phyloP scores from a whole-genome alignment of 768 basidiomycete genomes.

The Russula olivacea region DNA sequence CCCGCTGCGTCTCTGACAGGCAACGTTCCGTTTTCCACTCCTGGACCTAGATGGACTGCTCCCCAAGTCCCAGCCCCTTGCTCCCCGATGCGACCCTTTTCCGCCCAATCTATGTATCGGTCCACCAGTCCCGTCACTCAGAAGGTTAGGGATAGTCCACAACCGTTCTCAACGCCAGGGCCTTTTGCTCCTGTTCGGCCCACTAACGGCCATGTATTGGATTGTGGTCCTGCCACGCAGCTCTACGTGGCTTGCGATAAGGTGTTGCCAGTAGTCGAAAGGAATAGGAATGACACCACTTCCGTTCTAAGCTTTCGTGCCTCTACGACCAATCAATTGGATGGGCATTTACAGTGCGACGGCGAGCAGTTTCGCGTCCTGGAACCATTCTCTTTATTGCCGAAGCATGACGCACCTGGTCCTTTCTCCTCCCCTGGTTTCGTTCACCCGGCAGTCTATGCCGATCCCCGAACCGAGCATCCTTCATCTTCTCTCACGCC shows the following conservation, averaged over 20 bases:
- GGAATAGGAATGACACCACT: background rate
- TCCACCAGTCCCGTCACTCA: background rate
- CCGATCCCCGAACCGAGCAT: conserved; percentile 49
- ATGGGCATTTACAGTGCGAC: background rate
- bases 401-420: background rate
- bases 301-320: background rate
- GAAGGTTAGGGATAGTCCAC: background rate
- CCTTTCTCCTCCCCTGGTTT: conserved; percentile 13
- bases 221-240: background rate
- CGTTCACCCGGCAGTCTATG: conserved; percentile 34
- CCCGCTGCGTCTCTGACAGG: background rate
- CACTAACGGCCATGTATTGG: background rate
- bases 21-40: conserved; percentile 17
- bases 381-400: background rate
- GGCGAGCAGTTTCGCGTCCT: background rate
- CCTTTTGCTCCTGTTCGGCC: conserved; percentile 27
- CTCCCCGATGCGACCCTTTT: background rate
- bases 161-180: conserved; percentile 46
- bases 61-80: background rate
- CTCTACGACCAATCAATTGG: background rate
- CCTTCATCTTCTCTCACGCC: conserved; percentile 32
- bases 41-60: conserved; percentile 10
- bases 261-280: background rate
- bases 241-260: conserved; percentile 29
- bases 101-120: conserved; percentile 6